phyloP scores from a whole-genome alignment of 371 early-diverging fungal species.

The Dinochytrium kinnereticum region DNA sequence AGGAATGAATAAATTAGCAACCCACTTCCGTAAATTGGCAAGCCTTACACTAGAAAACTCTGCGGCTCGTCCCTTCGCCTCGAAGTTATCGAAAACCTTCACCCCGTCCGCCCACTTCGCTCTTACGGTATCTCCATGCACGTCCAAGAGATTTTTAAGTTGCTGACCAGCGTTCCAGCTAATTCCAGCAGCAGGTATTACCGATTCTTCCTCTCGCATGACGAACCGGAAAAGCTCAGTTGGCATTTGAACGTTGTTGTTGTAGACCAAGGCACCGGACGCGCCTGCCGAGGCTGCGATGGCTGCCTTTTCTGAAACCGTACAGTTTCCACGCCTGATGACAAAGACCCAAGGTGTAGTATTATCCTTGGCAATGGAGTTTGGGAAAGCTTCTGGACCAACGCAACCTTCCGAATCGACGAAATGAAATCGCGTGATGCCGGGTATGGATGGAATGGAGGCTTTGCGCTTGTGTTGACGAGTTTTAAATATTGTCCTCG shows the following conservation, averaged over 20 bases:
- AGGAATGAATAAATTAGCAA: not conserved
- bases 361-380: not conserved
- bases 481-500: not conserved
- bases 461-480: not conserved
- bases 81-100: not conserved
- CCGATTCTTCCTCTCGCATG: not conserved
- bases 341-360: not conserved
- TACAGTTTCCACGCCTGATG: not conserved
- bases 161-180: not conserved
- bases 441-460: not conserved
- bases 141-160: not conserved
- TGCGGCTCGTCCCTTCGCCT: not conserved
- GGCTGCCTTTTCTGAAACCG: not conserved
- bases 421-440: not conserved
- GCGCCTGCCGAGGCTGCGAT: not conserved
- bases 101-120: not conserved
- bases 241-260: not conserved
- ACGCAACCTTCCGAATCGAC: too few relatives aligned
- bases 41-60: conserved; percentile 5
- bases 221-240: not conserved
- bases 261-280: not conserved
- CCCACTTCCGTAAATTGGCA: not conserved
- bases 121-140: not conserved
- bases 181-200: not conserved
- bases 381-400: too few relatives aligned